Percentiles rank a stretch among this genome's conserved stretches.
Conservation (phyloP, 2,329 filamentous ascomycete species). For the Colletotrichum sp. region DNA sequence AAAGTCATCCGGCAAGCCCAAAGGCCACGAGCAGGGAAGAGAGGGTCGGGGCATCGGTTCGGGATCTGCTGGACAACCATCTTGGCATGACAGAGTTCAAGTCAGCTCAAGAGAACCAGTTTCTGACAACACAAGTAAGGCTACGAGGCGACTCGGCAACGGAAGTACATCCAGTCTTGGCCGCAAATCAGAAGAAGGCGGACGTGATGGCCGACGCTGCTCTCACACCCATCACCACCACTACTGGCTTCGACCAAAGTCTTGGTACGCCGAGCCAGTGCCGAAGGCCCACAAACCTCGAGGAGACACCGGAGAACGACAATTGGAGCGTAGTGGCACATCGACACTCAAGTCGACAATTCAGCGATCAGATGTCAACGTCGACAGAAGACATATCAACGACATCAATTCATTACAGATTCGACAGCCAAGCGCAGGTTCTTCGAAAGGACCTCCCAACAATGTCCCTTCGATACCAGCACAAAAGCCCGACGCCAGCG, state of each 20-base stretch:
- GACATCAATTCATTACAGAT: not conserved
- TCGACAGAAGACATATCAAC: slow-evolving; percentile 6
- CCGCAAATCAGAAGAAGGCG: not conserved
- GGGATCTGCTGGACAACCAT: not conserved
- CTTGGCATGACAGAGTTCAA: not conserved
- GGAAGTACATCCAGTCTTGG: no score
- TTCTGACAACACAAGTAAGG: not conserved
- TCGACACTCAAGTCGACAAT: not conserved
- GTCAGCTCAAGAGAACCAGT: not conserved
- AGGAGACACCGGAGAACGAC: not conserved
- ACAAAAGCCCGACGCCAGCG: not conserved
- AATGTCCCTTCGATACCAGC: not conserved
- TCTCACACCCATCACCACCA: slow-evolving; percentile 67
- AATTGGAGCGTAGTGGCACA: slow-evolving; percentile 3
- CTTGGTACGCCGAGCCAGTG: not conserved
- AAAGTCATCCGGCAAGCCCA: slow-evolving; percentile 28
- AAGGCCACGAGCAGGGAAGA: not conserved
- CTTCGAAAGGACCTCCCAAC: not conserved
- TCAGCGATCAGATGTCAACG: slow-evolving; percentile 1
- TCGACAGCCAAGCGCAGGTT: not conserved
- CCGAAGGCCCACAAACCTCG: not conserved
- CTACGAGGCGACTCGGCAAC: not conserved
- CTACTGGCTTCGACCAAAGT: slow-evolving; percentile 56
- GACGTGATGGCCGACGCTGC: slow-evolving; percentile 40
- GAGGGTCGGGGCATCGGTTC: slow-evolving; percentile 6